Percentiles rank a stretch among this genome's conserved stretches.
Conservation (phyloP, 768 basidiomycete genomes). For the Stropharia rugosoannulata region DNA sequence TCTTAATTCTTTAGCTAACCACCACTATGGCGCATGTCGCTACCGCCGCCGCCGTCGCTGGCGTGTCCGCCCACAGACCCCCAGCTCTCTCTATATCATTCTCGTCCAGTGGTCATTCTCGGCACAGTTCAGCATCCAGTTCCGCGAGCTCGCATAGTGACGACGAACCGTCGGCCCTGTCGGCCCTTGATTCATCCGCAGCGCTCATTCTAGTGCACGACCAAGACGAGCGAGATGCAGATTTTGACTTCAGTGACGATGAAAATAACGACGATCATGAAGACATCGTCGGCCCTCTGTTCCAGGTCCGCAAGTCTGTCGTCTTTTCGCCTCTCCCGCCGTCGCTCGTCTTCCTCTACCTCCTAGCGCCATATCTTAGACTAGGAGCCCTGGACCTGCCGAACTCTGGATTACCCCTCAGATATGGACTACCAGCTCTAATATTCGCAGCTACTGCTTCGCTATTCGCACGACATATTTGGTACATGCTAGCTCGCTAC, state of each 20-base stretch:
- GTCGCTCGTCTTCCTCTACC: slow-evolving; percentile 62
- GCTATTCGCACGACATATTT: slow-evolving; percentile 63
- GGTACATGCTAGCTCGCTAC: slow-evolving; percentile 78
- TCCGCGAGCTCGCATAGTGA: slow-evolving; percentile 24
- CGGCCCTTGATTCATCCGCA: slow-evolving; percentile 40
- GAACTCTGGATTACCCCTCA: slow-evolving; percentile 46
- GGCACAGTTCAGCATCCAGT: slow-evolving; percentile 19
- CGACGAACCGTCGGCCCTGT: slow-evolving; percentile 23
- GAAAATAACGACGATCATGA: slow-evolving; percentile 47
- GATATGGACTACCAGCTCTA: slow-evolving; percentile 48
- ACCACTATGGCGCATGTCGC: slow-evolving; percentile 15
- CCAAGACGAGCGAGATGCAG: slow-evolving; percentile 42
- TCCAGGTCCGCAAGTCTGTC: slow-evolving; percentile 36
- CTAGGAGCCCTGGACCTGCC: slow-evolving; percentile 67
- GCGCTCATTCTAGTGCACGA: slow-evolving; percentile 67
- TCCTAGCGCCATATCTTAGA: slow-evolving; percentile 66
- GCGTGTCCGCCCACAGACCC: slow-evolving; percentile 11
- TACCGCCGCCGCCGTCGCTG: slow-evolving; percentile 9
- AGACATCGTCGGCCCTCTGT: slow-evolving; percentile 41
- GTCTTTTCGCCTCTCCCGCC: slow-evolving; percentile 56
- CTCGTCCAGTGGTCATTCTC: slow-evolving; percentile 9
- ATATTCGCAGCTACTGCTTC: slow-evolving; percentile 56
- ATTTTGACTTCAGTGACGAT: slow-evolving; percentile 36
- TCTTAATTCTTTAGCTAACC: background rate
- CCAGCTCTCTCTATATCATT: slow-evolving; percentile 14